Conservation (phyloP, 106 monocot genomes). For the Dendrobium huoshanense region DNA sequence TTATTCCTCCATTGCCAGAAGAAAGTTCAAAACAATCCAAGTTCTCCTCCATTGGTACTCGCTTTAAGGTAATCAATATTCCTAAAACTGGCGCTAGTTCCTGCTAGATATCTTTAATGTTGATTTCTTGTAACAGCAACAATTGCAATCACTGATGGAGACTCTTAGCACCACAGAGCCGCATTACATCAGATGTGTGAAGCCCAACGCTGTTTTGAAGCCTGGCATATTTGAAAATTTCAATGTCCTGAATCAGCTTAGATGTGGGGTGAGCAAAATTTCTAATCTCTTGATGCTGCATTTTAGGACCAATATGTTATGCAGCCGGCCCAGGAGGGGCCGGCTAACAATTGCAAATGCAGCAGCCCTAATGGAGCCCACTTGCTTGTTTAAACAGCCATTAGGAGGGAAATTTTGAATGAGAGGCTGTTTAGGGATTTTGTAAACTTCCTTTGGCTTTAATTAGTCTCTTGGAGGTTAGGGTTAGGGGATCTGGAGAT, state of each 20-base stretch:
- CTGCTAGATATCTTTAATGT: slow-evolving; percentile 1
- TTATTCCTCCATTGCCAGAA: slow-evolving; percentile 82
- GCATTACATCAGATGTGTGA: slow-evolving; percentile 97
- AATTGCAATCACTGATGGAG: slow-evolving; percentile 98
- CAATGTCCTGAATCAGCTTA: slow-evolving; percentile 85
- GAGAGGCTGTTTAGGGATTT: no score
- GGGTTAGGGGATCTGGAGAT: no score
- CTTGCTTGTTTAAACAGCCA: no score
- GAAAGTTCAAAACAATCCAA: slow-evolving; percentile 88
- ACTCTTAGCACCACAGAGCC: slow-evolving; percentile 92
- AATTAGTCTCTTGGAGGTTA: no score
- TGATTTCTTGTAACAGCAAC: slow-evolving; percentile 59
- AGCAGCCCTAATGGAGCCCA: no score
- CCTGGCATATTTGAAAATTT: slow-evolving; percentile 89
- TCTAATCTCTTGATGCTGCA: not conserved
- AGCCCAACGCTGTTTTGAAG: slow-evolving; percentile 79
- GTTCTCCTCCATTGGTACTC: slow-evolving; percentile 93
- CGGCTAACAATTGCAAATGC: no score
- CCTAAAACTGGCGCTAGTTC: not conserved
- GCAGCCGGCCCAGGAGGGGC: no score
- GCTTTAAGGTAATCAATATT: slow-evolving; percentile 69
- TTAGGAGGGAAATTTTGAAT: no score
- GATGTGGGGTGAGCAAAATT: slow-evolving; percentile 77
- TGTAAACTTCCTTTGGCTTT: no score
- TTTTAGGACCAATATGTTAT: not conserved